A percentile compares a stretch with the other conserved stretches of the same genome.
Conservation (phyloP, 2,329 filamentous ascomycete species). For the Pleochaeta shiraiana region DNA sequence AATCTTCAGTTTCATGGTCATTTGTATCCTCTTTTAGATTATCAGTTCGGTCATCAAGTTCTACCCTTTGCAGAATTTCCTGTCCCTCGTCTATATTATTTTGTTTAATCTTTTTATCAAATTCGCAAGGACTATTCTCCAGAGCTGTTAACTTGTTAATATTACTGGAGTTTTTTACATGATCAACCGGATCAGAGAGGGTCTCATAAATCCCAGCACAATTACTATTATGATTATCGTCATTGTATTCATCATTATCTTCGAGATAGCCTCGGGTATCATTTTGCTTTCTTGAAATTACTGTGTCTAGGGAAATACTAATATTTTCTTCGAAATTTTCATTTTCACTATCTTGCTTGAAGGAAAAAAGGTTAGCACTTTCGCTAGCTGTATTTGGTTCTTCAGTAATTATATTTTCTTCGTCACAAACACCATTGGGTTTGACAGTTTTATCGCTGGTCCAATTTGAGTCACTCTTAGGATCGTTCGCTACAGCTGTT, state of each 20-base stretch:
- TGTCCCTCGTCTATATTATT: constrained; percentile 13
- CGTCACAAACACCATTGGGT: not conserved
- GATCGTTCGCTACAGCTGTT: not conserved
- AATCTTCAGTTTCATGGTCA: not conserved
- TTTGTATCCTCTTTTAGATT: not conserved
- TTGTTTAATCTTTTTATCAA: constrained; percentile 12
- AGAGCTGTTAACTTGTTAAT: not conserved
- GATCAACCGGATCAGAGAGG: not conserved
- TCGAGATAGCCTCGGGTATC: constrained; percentile 8
- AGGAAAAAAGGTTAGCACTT: not conserved
- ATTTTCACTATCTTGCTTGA: too few relatives aligned
- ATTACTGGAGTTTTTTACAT: not conserved
- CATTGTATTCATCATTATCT: constrained; percentile 5
- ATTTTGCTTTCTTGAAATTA: not conserved
- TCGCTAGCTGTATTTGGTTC: not conserved
- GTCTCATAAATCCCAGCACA: not conserved
- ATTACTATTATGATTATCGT: not conserved
- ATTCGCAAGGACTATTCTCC: not conserved
- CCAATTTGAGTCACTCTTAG: not conserved
- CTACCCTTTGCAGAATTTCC: not conserved
- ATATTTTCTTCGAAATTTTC: too few relatives aligned
- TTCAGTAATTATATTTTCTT: constrained; percentile 12
- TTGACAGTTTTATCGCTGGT: not conserved
- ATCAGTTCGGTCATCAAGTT: not conserved
- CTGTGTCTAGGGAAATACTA: too few relatives aligned